Percentiles rank a stretch among this genome's conserved stretches.
These are phyloP conservation scores for Colletotrichum tropicale DNA, from an alignment of 2,329 filamentous ascomycete genomes.

Conservation along the genomic window DNA sequence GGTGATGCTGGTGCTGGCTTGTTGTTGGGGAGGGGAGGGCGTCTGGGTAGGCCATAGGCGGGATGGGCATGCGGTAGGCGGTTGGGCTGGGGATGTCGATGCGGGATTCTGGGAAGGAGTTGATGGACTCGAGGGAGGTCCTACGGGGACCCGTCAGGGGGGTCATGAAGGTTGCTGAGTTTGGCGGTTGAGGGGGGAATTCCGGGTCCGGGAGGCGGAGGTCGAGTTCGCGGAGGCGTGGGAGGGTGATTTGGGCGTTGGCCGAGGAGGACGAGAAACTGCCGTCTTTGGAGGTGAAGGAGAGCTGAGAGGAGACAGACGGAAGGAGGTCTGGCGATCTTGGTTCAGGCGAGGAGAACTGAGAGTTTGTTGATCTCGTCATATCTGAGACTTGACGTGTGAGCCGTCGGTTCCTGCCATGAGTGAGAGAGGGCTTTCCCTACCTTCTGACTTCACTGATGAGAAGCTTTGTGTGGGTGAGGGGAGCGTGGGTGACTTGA, in stretches of 20 bases:
- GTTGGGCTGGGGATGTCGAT: slow-evolving; percentile 7
- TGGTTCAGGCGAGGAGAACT: slow-evolving; percentile 12
- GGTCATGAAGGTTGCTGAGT: slow-evolving; percentile 2
- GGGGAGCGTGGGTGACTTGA: slow-evolving; percentile 14
- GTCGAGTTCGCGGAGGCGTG: slow-evolving; percentile 20
- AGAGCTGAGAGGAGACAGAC: background rate
- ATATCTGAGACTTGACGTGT: slow-evolving; percentile 6
- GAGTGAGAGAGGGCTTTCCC: background rate
- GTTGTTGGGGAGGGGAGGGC: slow-evolving; percentile 12
- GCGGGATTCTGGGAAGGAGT: slow-evolving; percentile 8
- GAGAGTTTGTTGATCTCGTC: slow-evolving; percentile 18
- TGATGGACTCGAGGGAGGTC: slow-evolving; percentile 12
- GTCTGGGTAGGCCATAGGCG: slow-evolving; percentile 17
- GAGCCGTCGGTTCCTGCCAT: background rate
- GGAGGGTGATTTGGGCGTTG: slow-evolving; percentile 13
- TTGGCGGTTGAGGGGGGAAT: background rate
- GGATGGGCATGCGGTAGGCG: slow-evolving; percentile 17
- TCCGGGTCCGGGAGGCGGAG: slow-evolving; percentile 13
- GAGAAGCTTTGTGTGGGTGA: slow-evolving; percentile 17
- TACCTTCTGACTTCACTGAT: slow-evolving; percentile 13
- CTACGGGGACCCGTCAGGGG: background rate
- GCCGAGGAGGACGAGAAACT: background rate
- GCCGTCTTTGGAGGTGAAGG: slow-evolving; percentile 4
- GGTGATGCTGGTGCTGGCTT: background rate
- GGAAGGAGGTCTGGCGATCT: slow-evolving; percentile 14